Percentiles rank a stretch among this genome's conserved stretches.
phyloP scores from a whole-genome alignment of 2,329 filamentous ascomycete genomes.

The Trichoderma polysporum region DNA sequence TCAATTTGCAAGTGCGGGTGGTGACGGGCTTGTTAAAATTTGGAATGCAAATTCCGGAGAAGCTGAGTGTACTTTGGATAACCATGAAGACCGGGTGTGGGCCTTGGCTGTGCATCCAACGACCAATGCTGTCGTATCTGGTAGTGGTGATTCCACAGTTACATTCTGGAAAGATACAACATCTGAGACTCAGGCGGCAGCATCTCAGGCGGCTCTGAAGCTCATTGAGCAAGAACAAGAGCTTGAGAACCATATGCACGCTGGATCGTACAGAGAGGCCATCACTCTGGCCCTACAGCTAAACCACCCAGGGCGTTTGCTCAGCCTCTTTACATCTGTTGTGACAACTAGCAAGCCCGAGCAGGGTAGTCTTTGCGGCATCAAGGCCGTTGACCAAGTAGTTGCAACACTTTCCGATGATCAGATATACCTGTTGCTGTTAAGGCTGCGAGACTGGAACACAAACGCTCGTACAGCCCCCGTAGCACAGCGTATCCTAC shows the following conservation, averaged over 20 bases:
- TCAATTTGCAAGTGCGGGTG: constrained; percentile 81
- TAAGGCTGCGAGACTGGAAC: constrained; percentile 92
- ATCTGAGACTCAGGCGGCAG: constrained; percentile 70
- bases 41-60: constrained; percentile 90
- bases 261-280: constrained; percentile 86
- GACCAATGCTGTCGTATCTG: constrained; percentile 77
- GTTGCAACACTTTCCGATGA: constrained; percentile 76
- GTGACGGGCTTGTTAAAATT: constrained; percentile 92
- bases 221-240: constrained; percentile 93
- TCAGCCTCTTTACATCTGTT: constrained; percentile 80
- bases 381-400: constrained; percentile 76
- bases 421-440: constrained; percentile 79
- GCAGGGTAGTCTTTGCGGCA: constrained; percentile 61
- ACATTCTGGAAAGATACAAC: constrained; percentile 97
- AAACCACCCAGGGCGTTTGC: constrained; percentile 86
- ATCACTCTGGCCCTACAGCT: constrained; percentile 89
- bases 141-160: constrained; percentile 86
- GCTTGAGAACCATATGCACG: constrained; percentile 86
- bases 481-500: constrained; percentile 82
- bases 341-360: constrained; percentile 63
- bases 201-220: constrained; percentile 70
- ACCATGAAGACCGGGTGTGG: constrained; percentile 96
- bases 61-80: constrained; percentile 85
- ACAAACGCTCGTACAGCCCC: constrained; percentile 85
- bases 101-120: constrained; percentile 72